Evolutionary conservation across 371 early-diverging fungal genomes (phyloP), one percentile per base, ranked within the genome.

Genomic region (Circinella minor): DNA sequence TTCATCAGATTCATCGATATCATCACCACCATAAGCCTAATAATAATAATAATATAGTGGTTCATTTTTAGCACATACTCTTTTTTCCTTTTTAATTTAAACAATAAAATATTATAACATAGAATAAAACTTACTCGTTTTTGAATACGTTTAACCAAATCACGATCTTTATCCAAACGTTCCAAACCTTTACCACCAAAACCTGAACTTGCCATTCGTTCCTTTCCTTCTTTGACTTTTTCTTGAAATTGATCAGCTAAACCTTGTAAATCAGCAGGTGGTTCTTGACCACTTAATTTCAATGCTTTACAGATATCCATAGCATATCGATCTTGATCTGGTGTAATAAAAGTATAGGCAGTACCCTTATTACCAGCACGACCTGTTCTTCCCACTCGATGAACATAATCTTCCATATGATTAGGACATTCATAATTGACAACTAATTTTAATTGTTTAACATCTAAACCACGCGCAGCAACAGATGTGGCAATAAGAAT

Each of bases 381-480:
- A 59, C 99, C 99, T 3, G 99, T 99, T 60, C 99, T 90, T 4
- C 99, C 99, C 5, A 98, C 96, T 61, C 99, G 95, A 81, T 99
- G 99, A 3, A 99, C 96, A 76, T 97, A 95, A 72, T 98, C 98
- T 78, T 99, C 99, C 91, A 96, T 91, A 74, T 97, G 97, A 78
- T 99, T 97, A 5, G 99, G 99, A 71, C 97, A 95, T 69, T 99
- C 99, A 73, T 94, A 99, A 74, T 99, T 99, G 66, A 99, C 88
- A 1, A 99, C 99, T 13, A 97, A 78, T 47, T 94, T 97, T 4
- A 99, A 87, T 18, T 95, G 92, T 73, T 98, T 97, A 48, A 99
- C 99, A 80, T 99, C 99, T 61, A 99, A 79, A 20, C 99, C 99
- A 75, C 99, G 94, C 2, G 99, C 98, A n/a, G 99, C 99, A 4